A percentile compares a stretch with the other conserved stretches of the same genome.
These are phyloP conservation scores for Suillus variegatus DNA, from an alignment of 768 basidiomycete species.

Conservation along the genomic window DNA sequence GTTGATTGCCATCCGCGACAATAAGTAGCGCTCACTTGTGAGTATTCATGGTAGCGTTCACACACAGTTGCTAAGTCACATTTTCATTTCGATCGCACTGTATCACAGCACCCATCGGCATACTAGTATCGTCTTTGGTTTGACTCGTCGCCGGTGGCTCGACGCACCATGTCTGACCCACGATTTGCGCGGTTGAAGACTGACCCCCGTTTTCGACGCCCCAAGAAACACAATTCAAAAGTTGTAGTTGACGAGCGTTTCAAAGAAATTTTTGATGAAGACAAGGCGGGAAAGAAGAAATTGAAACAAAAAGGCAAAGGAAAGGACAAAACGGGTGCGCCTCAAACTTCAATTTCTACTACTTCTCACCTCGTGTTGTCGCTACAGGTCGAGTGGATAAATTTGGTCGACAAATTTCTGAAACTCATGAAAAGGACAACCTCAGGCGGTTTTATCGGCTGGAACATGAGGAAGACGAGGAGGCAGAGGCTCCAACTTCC, in stretches of 20 bases:
- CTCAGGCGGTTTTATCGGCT: slow-evolving; percentile 82
- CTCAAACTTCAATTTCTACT: not conserved
- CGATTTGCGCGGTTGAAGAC: slow-evolving; percentile 85
- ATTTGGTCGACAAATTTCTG: slow-evolving; percentile 75
- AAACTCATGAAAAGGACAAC: slow-evolving; percentile 72
- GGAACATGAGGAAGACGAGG: slow-evolving; percentile 42
- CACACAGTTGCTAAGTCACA: not conserved
- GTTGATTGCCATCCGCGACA: not conserved
- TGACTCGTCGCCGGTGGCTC: not conserved
- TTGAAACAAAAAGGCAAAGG: slow-evolving; percentile 35
- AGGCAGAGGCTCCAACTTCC: slow-evolving; percentile 28
- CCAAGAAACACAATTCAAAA: slow-evolving; percentile 78
- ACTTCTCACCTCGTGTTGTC: not conserved
- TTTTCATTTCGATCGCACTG: not conserved
- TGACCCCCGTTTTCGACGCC: slow-evolving; percentile 90
- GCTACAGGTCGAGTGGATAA: slow-evolving; percentile 74
- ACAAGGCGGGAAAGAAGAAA: slow-evolving; percentile 37
- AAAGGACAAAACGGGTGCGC: slow-evolving; percentile 17
- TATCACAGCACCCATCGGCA: not conserved
- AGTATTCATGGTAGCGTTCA: not conserved
- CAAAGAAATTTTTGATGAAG: slow-evolving; percentile 67
- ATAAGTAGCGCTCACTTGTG: not conserved
- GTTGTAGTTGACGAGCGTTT: slow-evolving; percentile 93
- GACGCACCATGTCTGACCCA: slow-evolving; percentile 66
- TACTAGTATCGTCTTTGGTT: not conserved